phyloP scores from a whole-genome alignment of 495 filamentous ascomycete genomes.

The Neurospora sp. region DNA sequence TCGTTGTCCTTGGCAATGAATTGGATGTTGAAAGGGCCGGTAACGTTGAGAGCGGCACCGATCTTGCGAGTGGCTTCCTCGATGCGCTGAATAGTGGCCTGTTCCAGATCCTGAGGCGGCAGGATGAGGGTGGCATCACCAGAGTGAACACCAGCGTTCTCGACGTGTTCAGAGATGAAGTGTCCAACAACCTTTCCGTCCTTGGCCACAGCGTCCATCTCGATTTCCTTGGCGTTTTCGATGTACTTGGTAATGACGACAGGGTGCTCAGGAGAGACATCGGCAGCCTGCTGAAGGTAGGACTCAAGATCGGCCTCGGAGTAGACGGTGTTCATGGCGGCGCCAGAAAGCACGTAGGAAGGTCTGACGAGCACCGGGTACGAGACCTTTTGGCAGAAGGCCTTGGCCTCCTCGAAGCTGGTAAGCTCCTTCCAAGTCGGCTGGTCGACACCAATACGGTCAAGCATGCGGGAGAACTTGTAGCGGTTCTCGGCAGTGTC shows the following conservation, averaged over 20 bases:
- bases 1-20: conserved; percentile 99
- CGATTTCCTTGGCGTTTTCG: conserved; percentile 92
- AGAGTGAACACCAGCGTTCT: conserved; percentile 94
- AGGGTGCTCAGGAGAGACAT: conserved; percentile 90
- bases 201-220: conserved; percentile 89
- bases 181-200: conserved; percentile 82
- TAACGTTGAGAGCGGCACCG: conserved; percentile 87
- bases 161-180: conserved; percentile 91
- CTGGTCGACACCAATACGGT: conserved; percentile 93
- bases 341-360: conserved; percentile 91
- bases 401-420: conserved; percentile 74
- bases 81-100: conserved; percentile 80
- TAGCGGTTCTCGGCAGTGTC: conserved; percentile 95
- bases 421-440: conserved; percentile 96
- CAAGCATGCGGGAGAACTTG: conserved; percentile 96
- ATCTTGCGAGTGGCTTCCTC: conserved; percentile 95
- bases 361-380: conserved; percentile 93
- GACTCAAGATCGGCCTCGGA: conserved; percentile 77
- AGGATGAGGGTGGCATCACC: conserved; percentile 91
- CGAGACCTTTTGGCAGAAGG: conserved; percentile 71
- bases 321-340: conserved; percentile 95
- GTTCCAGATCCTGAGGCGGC: conserved; percentile 86
- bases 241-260: conserved; percentile 99
- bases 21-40: conserved; percentile 96
- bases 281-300: conserved; percentile 78